Conservation (phyloP, 2,329 filamentous ascomycete genomes). For the Calonectria naviculata region DNA sequence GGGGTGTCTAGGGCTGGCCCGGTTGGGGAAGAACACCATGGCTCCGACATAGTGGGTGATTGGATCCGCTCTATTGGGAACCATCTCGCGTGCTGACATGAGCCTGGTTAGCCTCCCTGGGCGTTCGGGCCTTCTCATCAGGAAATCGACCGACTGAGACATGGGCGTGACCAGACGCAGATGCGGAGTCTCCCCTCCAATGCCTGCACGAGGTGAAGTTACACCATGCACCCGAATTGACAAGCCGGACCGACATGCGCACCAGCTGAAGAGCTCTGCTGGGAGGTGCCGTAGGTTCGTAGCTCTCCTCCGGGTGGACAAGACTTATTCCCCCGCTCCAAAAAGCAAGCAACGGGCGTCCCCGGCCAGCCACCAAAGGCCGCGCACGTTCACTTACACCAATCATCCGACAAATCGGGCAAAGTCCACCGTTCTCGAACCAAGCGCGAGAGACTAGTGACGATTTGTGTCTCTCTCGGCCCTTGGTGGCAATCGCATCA, state of each 20-base stretch:
- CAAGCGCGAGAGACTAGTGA: slow-evolving; percentile 7
- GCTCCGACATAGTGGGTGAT: not conserved
- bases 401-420: slow-evolving; percentile 1
- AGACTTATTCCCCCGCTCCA: not conserved
- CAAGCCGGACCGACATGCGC: slow-evolving; percentile 11
- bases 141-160: not conserved
- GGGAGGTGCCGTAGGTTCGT: not conserved
- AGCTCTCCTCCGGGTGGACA: not conserved
- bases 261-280: not conserved
- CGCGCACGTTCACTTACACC: slow-evolving; percentile 4
- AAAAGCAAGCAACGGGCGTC: not conserved
- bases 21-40: not conserved
- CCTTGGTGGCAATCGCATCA: not conserved
- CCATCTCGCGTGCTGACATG: not conserved
- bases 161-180: not conserved
- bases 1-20: not conserved
- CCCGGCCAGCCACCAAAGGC: not conserved
- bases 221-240: not conserved
- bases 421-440: not conserved
- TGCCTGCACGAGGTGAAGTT: not conserved
- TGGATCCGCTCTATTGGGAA: not conserved
- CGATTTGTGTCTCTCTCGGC: not conserved
- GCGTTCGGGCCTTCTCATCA: slow-evolving; percentile 14
- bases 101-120: not conserved
- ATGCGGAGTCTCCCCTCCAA: not conserved